A percentile compares a stretch with the other conserved stretches of the same genome.
Conservation (phyloP, 345 rosid genomes). For the Trapa incisa region DNA sequence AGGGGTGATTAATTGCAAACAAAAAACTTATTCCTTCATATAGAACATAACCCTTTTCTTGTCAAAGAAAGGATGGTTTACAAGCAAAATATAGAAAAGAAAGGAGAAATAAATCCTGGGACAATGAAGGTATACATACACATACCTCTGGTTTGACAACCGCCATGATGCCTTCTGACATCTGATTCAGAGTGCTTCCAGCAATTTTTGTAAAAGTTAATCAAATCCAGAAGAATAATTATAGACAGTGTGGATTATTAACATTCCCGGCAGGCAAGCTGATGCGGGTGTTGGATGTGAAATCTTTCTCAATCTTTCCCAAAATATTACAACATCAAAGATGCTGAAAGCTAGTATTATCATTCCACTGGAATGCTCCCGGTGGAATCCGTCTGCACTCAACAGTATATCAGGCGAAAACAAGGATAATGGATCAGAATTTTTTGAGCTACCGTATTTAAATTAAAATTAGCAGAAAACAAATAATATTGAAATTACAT, state of each 20-base stretch:
- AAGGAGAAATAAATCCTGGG: background rate
- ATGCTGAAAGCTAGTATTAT: background rate
- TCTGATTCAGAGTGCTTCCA: slow-evolving; percentile 12
- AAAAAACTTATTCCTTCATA: background rate
- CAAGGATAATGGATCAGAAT: background rate
- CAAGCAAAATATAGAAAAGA: background rate
- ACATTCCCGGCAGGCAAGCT: background rate
- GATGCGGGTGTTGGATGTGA: background rate
- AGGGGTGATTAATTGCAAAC: background rate
- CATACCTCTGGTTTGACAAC: slow-evolving; percentile 68
- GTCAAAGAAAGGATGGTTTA: background rate
- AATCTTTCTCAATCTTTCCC: background rate
- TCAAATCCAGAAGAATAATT: background rate
- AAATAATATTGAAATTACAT: background rate
- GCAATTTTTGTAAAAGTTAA: background rate
- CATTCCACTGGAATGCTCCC: background rate
- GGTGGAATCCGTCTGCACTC: background rate
- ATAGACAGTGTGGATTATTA: background rate
- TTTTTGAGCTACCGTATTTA: background rate
- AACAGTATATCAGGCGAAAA: background rate
- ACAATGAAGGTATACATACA: background rate
- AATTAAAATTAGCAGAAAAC: background rate
- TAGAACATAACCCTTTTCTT: background rate
- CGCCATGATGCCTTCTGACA: slow-evolving; percentile 64
- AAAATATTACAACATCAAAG: background rate